Conservation (phyloP, 805 yeast genomes). For the Candida insectorum region DNA sequence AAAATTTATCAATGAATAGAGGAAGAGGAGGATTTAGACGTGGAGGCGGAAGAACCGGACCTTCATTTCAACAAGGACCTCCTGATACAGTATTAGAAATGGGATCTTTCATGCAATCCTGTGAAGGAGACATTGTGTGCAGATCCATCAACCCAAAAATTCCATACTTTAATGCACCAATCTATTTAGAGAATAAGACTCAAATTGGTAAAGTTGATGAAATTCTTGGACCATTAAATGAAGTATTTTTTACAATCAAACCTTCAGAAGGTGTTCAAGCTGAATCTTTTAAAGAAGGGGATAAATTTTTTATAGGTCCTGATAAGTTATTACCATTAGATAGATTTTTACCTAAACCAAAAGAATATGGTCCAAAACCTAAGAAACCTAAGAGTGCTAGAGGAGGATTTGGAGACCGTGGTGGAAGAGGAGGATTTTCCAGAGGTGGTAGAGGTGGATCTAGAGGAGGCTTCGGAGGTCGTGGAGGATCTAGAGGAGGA, state of each 20-base stretch:
- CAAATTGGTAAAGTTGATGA: conserved; percentile 98
- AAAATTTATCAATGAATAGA: conserved; percentile 51
- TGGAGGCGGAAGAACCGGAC: conserved; percentile 70
- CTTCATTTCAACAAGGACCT: conserved; percentile 82
- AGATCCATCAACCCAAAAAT: conserved; percentile 90
- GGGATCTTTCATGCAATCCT: conserved; percentile 88
- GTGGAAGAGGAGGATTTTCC: conserved; percentile 36
- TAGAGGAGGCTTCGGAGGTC: conserved; percentile 39
- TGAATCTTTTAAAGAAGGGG: conserved; percentile 88
- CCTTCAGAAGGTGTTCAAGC: conserved; percentile 97
- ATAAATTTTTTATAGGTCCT: conserved; percentile 91
- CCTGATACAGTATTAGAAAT: conserved; percentile 93
- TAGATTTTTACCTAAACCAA: conserved; percentile 95
- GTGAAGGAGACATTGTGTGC: conserved; percentile 97
- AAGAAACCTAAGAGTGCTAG: conserved; percentile 64
- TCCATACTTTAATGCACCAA: conserved; percentile 98
- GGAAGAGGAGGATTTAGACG: conserved; percentile 68
- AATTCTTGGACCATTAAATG: conserved; percentile 95
- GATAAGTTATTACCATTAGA: conserved; percentile 95
- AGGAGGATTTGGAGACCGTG: conserved; percentile 45
- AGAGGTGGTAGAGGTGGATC: conserved; percentile 38
- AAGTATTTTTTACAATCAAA: conserved; percentile 95
- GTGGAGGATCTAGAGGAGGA: conserved; percentile 43
- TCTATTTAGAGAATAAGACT: conserved; percentile 92
- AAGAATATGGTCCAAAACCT: conserved; percentile 78